phyloP scores from a whole-genome alignment of 371 early-diverging fungal species.

The Lichtheimia hyalospora region DNA sequence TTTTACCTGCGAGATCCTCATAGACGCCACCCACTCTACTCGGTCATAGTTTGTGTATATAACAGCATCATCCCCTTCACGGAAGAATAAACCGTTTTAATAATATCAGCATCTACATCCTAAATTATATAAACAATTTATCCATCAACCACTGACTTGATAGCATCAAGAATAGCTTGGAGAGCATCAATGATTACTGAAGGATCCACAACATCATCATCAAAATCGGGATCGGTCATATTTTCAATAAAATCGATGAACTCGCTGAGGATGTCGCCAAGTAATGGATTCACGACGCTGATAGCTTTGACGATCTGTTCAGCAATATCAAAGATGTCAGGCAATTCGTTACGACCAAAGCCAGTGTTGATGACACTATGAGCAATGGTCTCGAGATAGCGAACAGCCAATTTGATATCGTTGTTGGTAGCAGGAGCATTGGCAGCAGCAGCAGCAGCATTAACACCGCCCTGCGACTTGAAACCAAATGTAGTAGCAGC shows the following conservation, averaged over 20 bases:
- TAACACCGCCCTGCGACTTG: too few species aligned
- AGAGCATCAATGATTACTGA: neutral
- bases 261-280: neutral
- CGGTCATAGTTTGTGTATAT: neutral
- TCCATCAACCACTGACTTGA: neutral
- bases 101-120: neutral
- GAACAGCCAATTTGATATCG: too few species aligned
- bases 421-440: too few species aligned
- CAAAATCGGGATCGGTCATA: neutral
- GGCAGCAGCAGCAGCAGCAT: too few species aligned
- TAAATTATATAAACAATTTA: neutral
- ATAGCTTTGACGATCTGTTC: neutral
- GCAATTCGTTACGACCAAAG: too few species aligned
- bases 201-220: too few species aligned
- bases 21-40: neutral
- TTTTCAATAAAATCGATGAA: neutral
- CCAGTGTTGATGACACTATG: neutral
- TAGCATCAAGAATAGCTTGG: neutral
- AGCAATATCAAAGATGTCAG: neutral
- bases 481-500: too few species aligned
- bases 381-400: neutral
- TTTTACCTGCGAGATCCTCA: conserved; percentile 27
- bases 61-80: too few species aligned
- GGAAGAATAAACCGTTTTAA: neutral
- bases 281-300: too few species aligned